These are phyloP conservation scores for Epichloe uncinata DNA, from an alignment of 2,329 filamentous ascomycete species.

Conservation along the genomic window DNA sequence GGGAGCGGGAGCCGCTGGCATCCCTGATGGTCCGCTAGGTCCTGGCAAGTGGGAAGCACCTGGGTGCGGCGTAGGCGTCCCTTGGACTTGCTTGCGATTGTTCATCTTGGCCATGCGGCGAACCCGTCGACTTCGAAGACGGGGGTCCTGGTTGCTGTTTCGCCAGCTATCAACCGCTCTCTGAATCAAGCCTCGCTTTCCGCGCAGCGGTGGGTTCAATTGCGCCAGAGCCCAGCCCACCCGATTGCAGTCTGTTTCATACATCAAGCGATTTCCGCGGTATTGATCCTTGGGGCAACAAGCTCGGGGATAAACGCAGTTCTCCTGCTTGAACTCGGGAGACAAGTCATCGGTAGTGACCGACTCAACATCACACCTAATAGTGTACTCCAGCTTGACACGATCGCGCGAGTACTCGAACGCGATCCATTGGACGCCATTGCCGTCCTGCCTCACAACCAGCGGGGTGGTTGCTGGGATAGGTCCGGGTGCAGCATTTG, in stretches of 20 bases:
- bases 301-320: slow-evolving; percentile 93
- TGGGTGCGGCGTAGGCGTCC: slow-evolving; percentile 43
- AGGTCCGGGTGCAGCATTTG: slow-evolving; percentile 85
- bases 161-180: slow-evolving; percentile 96
- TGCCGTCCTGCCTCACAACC: slow-evolving; percentile 87
- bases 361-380: slow-evolving; percentile 93
- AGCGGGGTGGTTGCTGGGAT: slow-evolving; percentile 94
- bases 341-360: slow-evolving; percentile 79
- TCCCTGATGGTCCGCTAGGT: slow-evolving; percentile 49
- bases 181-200: slow-evolving; percentile 92
- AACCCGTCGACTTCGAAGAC: slow-evolving; percentile 80
- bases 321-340: slow-evolving; percentile 90
- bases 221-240: slow-evolving; percentile 99
- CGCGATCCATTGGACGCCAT: slow-evolving; percentile 96
- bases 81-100: slow-evolving; percentile 60
- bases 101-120: slow-evolving; percentile 94
- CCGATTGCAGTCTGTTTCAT: slow-evolving; percentile 97
- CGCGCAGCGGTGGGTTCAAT: slow-evolving; percentile 77
- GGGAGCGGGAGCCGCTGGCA: slow-evolving; percentile 46
- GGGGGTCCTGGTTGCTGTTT: slow-evolving; percentile 94
- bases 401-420: slow-evolving; percentile 96
- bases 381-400: slow-evolving; percentile 99
- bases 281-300: slow-evolving; percentile 95
- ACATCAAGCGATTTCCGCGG: slow-evolving; percentile 85
- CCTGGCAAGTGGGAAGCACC: slow-evolving; percentile 51